These are phyloP conservation scores for Citrullus amarus DNA, from an alignment of 306 rosid species.

Conservation along the genomic window DNA sequence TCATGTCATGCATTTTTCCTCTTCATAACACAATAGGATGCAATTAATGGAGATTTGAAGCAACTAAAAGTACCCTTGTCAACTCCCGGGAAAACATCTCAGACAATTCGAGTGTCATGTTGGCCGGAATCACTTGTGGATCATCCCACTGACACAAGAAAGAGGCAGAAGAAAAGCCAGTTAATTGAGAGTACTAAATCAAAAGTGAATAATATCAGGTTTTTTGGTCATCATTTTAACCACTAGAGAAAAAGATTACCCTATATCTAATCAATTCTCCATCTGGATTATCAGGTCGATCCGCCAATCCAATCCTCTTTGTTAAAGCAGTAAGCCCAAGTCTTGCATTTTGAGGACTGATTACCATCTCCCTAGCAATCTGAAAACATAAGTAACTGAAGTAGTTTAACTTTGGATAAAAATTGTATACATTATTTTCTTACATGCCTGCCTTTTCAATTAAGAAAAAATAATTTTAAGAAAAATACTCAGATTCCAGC, in stretches of 20 bases:
- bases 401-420: slow-evolving; percentile 1
- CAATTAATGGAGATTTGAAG: slow-evolving; percentile 16
- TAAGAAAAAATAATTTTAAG: neutral
- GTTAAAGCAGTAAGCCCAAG: slow-evolving; percentile 76
- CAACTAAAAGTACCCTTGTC: slow-evolving; percentile 60
- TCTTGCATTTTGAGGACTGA: slow-evolving; percentile 84
- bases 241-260: slow-evolving; percentile 29
- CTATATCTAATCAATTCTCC: slow-evolving; percentile 86
- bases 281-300: slow-evolving; percentile 71
- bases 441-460: neutral
- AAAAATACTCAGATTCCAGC: neutral
- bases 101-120: slow-evolving; percentile 77
- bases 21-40: slow-evolving; percentile 8
- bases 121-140: slow-evolving; percentile 74
- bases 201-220: neutral
- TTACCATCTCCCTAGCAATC: slow-evolving; percentile 98
- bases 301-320: slow-evolving; percentile 56
- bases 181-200: neutral
- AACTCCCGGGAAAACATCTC: slow-evolving; percentile 91
- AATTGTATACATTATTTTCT: neutral
- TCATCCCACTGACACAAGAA: slow-evolving; percentile 78
- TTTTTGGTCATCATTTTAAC: neutral
- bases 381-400: slow-evolving; percentile 25
- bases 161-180: slow-evolving; percentile 14
- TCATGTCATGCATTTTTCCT: neutral